These are phyloP conservation scores for Fonsecaea pedrosoi DNA, from an alignment of 2,329 filamentous ascomycete species.

Conservation along the genomic window DNA sequence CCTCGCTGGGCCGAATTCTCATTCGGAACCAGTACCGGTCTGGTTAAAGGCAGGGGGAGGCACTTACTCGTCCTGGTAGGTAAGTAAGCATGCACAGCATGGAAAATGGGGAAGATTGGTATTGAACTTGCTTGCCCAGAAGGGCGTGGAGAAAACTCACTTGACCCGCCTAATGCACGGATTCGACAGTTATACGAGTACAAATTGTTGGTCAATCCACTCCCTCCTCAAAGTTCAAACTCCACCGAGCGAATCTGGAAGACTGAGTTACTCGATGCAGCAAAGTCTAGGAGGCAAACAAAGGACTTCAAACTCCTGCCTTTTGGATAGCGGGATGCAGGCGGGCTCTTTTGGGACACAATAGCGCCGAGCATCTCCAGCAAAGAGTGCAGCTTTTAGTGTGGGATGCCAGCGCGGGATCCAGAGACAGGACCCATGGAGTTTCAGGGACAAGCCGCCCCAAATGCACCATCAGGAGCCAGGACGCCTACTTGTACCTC, in stretches of 20 bases:
- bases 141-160: background rate
- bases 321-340: background rate
- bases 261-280: background rate
- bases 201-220: background rate
- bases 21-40: conserved; percentile 3
- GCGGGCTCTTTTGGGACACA: background rate
- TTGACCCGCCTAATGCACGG: background rate
- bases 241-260: background rate
- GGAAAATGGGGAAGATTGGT: conserved; percentile 1
- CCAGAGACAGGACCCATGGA: background rate
- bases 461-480: background rate
- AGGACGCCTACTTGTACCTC: background rate
- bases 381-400: background rate
- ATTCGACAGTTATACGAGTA: background rate
- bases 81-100: conserved; percentile 1
- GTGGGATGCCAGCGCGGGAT: background rate
- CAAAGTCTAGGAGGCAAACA: background rate
- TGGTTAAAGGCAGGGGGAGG: background rate
- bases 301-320: conserved; percentile 3
- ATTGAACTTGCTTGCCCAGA: background rate
- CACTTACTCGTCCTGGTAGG: too few relatives aligned
- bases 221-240: background rate
- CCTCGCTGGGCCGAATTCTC: conserved; percentile 12
- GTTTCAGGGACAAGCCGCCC: background rate
- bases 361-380: background rate